These are phyloP conservation scores for Hypoxylon sp. DNA, from an alignment of 2,329 filamentous ascomycete genomes.

Conservation along the genomic window DNA sequence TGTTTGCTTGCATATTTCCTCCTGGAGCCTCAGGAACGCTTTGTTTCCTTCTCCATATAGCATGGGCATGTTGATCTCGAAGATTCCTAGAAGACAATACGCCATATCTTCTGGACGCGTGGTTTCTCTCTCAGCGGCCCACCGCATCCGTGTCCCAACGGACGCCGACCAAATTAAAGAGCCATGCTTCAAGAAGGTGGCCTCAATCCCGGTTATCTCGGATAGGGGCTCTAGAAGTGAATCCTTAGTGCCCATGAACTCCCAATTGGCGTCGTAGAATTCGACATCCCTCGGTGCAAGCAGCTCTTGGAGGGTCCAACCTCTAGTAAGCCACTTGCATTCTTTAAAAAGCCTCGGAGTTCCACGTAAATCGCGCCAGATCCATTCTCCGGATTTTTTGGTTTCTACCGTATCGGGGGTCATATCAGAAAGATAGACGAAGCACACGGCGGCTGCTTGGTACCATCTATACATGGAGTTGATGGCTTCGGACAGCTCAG, in stretches of 20 bases:
- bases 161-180: constrained; percentile 13
- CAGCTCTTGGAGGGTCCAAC: constrained; percentile 45
- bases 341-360: neutral
- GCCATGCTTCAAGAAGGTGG: constrained; percentile 7
- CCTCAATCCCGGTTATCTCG: constrained; percentile 35
- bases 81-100: constrained; percentile 43
- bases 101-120: constrained; percentile 41
- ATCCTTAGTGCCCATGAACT: constrained; percentile 29
- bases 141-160: constrained; percentile 37
- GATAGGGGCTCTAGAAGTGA: constrained; percentile 16
- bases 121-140: constrained; percentile 32
- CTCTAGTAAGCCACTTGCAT: constrained; percentile 32
- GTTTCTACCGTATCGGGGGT: neutral
- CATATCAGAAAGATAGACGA: constrained; percentile 39
- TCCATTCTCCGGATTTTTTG: neutral
- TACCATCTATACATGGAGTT: constrained; percentile 45
- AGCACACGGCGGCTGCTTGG: constrained; percentile 33
- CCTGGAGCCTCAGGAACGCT: constrained; percentile 39
- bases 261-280: constrained; percentile 43
- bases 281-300: constrained; percentile 37
- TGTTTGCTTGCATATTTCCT: constrained; percentile 39
- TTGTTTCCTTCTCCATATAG: constrained; percentile 37
- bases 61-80: constrained; percentile 42
- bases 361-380: neutral
- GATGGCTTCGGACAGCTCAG: constrained; percentile 40